Percentiles rank a stretch among this genome's conserved stretches.
Conservation (phyloP, 164 flowering plant genomes). For the Dillenia turbinata region DNA sequence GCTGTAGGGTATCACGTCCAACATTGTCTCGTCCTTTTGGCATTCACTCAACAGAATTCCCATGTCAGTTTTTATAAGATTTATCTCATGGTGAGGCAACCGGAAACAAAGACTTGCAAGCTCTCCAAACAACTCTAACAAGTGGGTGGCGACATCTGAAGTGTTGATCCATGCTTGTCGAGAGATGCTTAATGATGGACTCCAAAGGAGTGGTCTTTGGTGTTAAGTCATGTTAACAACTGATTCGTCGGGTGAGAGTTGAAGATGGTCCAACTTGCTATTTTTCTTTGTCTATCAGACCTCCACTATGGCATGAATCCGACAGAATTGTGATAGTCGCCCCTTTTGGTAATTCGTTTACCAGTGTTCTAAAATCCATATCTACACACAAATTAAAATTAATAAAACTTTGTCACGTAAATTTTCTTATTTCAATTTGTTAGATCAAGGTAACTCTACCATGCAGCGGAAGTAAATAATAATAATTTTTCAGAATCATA, state of each 20-base stretch:
- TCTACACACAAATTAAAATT: constrained; percentile 25
- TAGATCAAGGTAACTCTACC: too few relatives aligned
- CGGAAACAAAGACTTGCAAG: constrained; percentile 48
- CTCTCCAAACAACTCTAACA: constrained; percentile 37
- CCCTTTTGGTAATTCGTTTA: constrained; percentile 55
- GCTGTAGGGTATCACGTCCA: constrained; percentile 36
- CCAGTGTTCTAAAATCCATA: constrained; percentile 58
- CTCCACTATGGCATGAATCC: constrained; percentile 89
- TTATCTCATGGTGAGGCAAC: constrained; percentile 2
- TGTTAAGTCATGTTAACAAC: not conserved
- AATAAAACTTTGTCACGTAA: too few relatives aligned
- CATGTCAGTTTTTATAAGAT: constrained; percentile 27
- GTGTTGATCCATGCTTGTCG: constrained; percentile 43
- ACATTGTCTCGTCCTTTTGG: constrained; percentile 65
- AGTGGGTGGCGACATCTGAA: constrained; percentile 41
- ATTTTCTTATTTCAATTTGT: too few relatives aligned
- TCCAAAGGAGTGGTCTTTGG: constrained; percentile 42
- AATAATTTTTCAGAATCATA: too few relatives aligned
- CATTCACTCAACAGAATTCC: constrained; percentile 81
- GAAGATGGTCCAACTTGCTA: constrained; percentile 68
- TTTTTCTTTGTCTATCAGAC: constrained; percentile 75
- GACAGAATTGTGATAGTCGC: constrained; percentile 72
- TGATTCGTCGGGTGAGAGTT: not conserved
- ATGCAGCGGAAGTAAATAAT: too few relatives aligned
- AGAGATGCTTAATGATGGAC: constrained; percentile 33